A percentile compares a stretch with the other conserved stretches of the same genome.
Evolutionary conservation across 495 filamentous ascomycete species (phyloP).

Genomic region (Penicillium bialowiezense): DNA sequence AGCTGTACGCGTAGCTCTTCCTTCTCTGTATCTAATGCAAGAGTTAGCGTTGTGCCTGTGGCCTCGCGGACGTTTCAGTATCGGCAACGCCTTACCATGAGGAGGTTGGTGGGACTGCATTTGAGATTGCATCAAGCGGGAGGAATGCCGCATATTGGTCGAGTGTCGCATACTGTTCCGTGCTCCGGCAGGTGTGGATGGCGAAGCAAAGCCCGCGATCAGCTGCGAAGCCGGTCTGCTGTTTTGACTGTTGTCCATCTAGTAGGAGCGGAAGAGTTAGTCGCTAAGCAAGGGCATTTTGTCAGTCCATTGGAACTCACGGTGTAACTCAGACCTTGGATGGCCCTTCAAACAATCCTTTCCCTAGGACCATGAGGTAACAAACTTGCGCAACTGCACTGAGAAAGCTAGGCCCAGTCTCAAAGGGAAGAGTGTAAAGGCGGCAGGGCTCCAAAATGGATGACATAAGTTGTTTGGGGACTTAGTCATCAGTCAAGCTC

Average conservation of each 20-base stretch:
- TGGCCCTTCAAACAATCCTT: not conserved
- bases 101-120: slow-evolving; percentile 19
- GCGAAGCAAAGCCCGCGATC: slow-evolving; percentile 29
- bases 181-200: slow-evolving; percentile 28
- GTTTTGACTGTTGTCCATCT: slow-evolving; percentile 33
- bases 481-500: slow-evolving; percentile 35
- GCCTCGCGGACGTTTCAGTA: not conserved
- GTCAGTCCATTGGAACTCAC: not conserved
- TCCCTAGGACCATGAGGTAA: slow-evolving; percentile 1
- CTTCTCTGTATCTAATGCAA: slow-evolving; percentile 45
- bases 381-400: not conserved
- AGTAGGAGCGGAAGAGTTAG: not conserved
- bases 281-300: not conserved
- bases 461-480: slow-evolving; percentile 15
- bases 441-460: not conserved
- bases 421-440: not conserved
- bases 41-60: slow-evolving; percentile 10
- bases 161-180: slow-evolving; percentile 29
- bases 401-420: slow-evolving; percentile 5
- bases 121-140: slow-evolving; percentile 27
- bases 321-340: not conserved
- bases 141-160: slow-evolving; percentile 25
- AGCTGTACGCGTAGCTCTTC: slow-evolving; percentile 68
- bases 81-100: slow-evolving; percentile 15
- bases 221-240: slow-evolving; percentile 33